These are phyloP conservation scores for Fraxinus velutina DNA, from an alignment of 305 asterid genomes.

Conservation along the genomic window DNA sequence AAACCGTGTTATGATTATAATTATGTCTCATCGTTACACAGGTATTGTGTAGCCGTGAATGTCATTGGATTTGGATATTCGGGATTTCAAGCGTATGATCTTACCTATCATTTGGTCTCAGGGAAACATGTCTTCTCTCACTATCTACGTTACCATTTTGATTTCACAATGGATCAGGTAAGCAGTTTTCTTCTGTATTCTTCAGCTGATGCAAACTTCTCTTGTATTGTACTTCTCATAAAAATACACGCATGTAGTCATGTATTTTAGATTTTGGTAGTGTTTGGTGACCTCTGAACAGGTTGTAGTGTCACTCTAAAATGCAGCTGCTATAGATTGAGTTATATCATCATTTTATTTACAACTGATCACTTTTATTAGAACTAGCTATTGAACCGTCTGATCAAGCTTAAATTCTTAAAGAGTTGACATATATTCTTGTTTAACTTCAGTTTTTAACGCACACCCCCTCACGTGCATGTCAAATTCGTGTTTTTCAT, in stretches of 20 bases:
- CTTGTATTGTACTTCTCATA: neutral
- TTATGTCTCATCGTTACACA: conserved; percentile 21
- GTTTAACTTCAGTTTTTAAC: neutral
- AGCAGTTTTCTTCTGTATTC: conserved; percentile 24
- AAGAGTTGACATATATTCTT: neutral
- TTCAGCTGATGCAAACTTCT: neutral
- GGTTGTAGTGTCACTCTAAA: neutral
- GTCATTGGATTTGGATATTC: conserved; percentile 74
- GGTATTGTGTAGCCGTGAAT: conserved; percentile 65
- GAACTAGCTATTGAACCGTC: neutral
- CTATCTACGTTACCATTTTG: conserved; percentile 51
- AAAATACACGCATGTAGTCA: neutral
- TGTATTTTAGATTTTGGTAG: neutral
- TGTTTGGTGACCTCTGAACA: neutral
- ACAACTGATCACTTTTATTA: neutral
- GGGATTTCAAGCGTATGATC: conserved; percentile 62
- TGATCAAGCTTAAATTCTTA: neutral
- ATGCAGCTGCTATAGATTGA: neutral
- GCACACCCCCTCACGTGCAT: neutral
- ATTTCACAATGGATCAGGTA: conserved; percentile 80
- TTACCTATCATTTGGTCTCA: conserved; percentile 49
- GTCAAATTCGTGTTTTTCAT: neutral
- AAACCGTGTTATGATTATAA: neutral
- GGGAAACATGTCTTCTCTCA: conserved; percentile 45
- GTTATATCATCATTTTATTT: neutral